phyloP scores from a whole-genome alignment of 176 grass and related monocot genomes.

The maize (Zea mays) region DNA sequence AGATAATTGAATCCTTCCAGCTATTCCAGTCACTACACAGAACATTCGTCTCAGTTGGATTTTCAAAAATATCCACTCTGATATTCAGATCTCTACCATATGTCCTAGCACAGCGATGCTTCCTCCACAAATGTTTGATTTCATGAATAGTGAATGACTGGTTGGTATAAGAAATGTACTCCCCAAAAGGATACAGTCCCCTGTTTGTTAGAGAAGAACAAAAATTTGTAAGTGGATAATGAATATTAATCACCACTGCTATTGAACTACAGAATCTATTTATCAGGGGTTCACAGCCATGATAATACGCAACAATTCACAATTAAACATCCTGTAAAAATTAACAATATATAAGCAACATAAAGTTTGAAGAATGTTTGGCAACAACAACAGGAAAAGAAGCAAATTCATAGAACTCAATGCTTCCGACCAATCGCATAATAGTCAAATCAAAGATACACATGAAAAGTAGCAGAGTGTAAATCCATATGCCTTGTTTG shows the following conservation, averaged over 20 bases:
- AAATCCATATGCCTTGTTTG: constrained; percentile 89
- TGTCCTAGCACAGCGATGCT: constrained; percentile 66
- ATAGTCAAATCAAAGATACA: constrained; percentile 25
- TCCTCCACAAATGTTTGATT: constrained; percentile 96
- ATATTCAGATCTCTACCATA: constrained; percentile 68
- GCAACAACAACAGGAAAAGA: not conserved
- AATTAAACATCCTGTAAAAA: not conserved
- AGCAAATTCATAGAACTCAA: not conserved
- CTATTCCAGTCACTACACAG: constrained; percentile 79
- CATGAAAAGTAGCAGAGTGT: constrained; percentile 49
- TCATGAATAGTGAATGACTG: constrained; percentile 73
- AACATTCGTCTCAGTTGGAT: constrained; percentile 77
- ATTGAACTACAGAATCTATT: not conserved
- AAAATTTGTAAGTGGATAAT: constrained; percentile 16
- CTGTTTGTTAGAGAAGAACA: constrained; percentile 37
- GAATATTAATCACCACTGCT: not conserved
- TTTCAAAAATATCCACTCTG: constrained; percentile 80
- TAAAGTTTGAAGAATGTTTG: not conserved
- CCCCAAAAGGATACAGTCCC: constrained; percentile 76
- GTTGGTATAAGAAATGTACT: constrained; percentile 83
- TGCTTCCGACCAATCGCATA: not conserved
- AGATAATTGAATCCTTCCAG: constrained; percentile 90
- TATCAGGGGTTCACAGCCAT: not conserved
- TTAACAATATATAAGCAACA: not conserved
- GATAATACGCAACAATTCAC: not conserved